Evolutionary conservation across 345 rosid species (phyloP).

Genomic region (Gynandropsis gynandra): DNA sequence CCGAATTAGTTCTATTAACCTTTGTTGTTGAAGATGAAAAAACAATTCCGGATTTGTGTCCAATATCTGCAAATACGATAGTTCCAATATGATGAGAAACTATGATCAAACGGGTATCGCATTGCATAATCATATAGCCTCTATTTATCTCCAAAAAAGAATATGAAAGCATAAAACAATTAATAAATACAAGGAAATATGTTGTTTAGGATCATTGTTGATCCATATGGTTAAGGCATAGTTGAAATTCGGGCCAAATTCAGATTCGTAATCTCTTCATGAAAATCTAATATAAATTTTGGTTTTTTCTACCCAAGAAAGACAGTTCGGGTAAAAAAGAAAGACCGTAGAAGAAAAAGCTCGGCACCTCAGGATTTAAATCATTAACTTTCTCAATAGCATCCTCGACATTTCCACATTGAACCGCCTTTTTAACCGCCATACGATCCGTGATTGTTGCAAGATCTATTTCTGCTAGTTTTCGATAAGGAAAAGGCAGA

Average conservation of each 20-base stretch:
- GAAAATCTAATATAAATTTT: too few relatives aligned
- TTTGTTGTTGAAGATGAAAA: constrained; percentile 99
- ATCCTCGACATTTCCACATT: constrained; percentile 90
- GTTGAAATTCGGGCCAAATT: too few relatives aligned
- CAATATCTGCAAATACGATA: constrained; percentile 44
- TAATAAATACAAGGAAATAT: neutral
- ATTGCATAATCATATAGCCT: too few relatives aligned
- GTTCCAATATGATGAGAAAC: too few relatives aligned
- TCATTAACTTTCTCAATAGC: constrained; percentile 95
- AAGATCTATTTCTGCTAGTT: constrained; percentile 91
- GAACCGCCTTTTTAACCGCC: constrained; percentile 98
- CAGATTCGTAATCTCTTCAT: too few relatives aligned
- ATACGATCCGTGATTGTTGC: constrained; percentile 83
- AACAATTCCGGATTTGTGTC: constrained; percentile 92
- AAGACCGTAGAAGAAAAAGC: constrained; percentile 2
- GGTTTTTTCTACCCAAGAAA: too few relatives aligned
- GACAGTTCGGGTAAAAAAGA: too few relatives aligned
- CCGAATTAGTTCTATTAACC: constrained; percentile 89
- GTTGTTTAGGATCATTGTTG: neutral
- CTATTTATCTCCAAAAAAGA: too few relatives aligned
- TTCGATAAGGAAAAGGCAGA: constrained; percentile 51
- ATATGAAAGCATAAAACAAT: too few relatives aligned
- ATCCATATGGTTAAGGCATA: too few relatives aligned
- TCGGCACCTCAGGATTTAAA: constrained; percentile 79
- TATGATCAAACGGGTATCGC: too few relatives aligned